Evolutionary conservation across 2,329 filamentous ascomycete species (phyloP).

Genomic region (Aschersonia sp.): DNA sequence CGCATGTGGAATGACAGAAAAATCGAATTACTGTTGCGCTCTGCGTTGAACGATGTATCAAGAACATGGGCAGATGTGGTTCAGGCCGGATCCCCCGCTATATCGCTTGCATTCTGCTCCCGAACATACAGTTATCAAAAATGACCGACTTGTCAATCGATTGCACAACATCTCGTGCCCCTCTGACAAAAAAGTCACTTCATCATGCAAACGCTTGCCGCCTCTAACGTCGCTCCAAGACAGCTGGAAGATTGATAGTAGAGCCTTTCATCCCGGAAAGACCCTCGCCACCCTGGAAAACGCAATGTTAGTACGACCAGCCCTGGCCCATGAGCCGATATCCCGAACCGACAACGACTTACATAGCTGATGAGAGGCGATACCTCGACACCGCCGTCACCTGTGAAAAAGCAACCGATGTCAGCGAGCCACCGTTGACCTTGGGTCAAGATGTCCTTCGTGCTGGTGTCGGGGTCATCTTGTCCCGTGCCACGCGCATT

Average conservation of each 20-base stretch:
- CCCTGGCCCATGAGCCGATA: too few species aligned
- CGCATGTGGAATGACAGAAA: too few species aligned
- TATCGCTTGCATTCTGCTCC: too few species aligned
- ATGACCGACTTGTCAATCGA: background rate
- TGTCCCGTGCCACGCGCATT: slow-evolving; percentile 74
- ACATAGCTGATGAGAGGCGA: slow-evolving; percentile 93
- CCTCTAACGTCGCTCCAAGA: slow-evolving; percentile 29
- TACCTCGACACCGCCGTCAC: slow-evolving; percentile 66
- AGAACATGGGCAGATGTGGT: too few species aligned
- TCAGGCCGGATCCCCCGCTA: too few species aligned
- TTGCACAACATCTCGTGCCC: background rate
- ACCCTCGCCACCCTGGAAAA: slow-evolving; percentile 43
- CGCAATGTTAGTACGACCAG: background rate
- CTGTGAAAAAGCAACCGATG: slow-evolving; percentile 62
- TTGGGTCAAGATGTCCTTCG: slow-evolving; percentile 77
- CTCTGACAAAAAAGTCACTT: background rate
- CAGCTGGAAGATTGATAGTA: slow-evolving; percentile 35
- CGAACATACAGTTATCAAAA: background rate
- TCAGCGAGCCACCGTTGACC: slow-evolving; percentile 74
- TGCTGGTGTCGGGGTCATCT: slow-evolving; percentile 90
- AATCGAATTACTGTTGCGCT: too few species aligned
- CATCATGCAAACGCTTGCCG: background rate
- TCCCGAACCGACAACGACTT: slow-evolving; percentile 29
- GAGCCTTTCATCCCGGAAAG: slow-evolving; percentile 40
- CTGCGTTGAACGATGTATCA: too few species aligned